Evolutionary conservation across 1,139 yeast genomes (phyloP), one percentile per base, ranked within the genome.

Genomic region (Geotrichum restrictum): DNA sequence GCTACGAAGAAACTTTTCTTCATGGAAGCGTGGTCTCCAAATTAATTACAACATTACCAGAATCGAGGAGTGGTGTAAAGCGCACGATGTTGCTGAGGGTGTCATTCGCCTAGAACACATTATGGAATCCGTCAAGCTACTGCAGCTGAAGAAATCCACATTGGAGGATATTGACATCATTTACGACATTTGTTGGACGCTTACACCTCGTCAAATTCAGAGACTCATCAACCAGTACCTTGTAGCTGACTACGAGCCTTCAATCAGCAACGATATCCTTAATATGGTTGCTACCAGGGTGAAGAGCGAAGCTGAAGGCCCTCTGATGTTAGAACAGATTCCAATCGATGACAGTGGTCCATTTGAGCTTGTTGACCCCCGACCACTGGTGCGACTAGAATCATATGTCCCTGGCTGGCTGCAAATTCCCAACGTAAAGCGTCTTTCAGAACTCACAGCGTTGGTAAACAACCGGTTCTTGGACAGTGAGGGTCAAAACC

Each of bases 11-110:
- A 86, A 85, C 71, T 94, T 91, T 72, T 76, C 93, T 66, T 85
- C 96, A 13, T 94, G 98, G 98, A 93, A 93, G 75, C 84, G 98
- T 67, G 98, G 98, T 52, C 78, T 94, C 61, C 98, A 94, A 72
- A 82, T 94, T 72, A 93, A 91, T 69, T 94, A 94, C 74, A 94
- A 94, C 69, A 94, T 91, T 52, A 93, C 98, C 5, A 81, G 98
- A 65, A 78, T 94, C 63, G 98, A 91, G 70, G 99, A 94, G 73
- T 94, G 98, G 98, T 93, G 98, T 72, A 93, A 89, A 72, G 83
- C 93, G 3, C 97, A 93, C 69, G 95, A 87, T 56, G 81, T 94
- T 61, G 85, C 88, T 52, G 96, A 91, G 66, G 96, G 95, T 3
- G 80, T 93, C n/a, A 80, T 85, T 39, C 84, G 89, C 64, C 78